A percentile compares a stretch with the other conserved stretches of the same genome.
phyloP scores from a whole-genome alignment of 164 flowering plant genomes.

The Vitis rotundifolia region DNA sequence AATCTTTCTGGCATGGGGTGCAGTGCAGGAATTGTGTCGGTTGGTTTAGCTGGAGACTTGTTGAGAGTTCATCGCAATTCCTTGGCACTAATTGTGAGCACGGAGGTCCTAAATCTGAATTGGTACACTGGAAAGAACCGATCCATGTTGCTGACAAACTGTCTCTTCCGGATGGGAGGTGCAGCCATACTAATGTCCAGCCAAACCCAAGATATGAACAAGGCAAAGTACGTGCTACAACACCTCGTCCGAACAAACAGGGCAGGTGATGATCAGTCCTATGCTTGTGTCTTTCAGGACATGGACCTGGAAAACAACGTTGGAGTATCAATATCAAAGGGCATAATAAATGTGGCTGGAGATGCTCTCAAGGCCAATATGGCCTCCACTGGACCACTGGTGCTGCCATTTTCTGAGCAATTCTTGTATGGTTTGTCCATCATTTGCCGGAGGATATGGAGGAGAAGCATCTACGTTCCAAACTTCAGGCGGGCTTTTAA shows the following conservation, averaged over 20 bases:
- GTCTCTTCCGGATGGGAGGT: conserved; percentile 51
- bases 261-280: conserved; percentile 25
- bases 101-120: conserved; percentile 26
- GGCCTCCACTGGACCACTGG: conserved; percentile 32
- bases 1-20: conserved; percentile 52
- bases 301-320: conserved; percentile 22
- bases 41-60: conserved; percentile 31
- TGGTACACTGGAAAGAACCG: conserved; percentile 39
- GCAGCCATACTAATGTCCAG: conserved; percentile 40
- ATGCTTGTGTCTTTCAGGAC: conserved; percentile 28
- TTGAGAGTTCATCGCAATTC: conserved; percentile 25
- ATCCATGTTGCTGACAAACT: conserved; percentile 41
- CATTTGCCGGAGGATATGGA: conserved; percentile 1
- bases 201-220: conserved; percentile 20
- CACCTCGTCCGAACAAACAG: conserved; percentile 35
- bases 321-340: conserved; percentile 38
- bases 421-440: conserved; percentile 19
- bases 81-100: conserved; percentile 36
- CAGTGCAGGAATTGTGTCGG: conserved; percentile 34
- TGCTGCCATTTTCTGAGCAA: conserved; percentile 38
- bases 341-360: conserved; percentile 27
- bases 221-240: conserved; percentile 37
- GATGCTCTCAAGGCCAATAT: conserved; percentile 33
- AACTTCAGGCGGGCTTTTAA: conserved; percentile 38
- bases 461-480: conserved; percentile 15